Base-by-base conservation (phyloP, 2,329 filamentous ascomycete species). In the Aspergillus hiratsukae region DNA sequence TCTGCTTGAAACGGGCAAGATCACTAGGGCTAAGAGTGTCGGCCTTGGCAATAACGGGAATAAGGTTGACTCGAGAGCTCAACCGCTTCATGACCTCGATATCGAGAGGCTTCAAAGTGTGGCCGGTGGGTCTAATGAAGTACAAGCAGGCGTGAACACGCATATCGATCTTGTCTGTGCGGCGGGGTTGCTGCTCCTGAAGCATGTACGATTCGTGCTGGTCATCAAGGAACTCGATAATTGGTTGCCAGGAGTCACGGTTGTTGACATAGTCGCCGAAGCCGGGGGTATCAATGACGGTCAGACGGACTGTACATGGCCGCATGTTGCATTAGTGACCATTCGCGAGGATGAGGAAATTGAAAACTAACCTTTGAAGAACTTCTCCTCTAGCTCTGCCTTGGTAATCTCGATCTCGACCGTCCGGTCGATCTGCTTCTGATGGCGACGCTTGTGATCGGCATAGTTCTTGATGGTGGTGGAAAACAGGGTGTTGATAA, bases 381-480 rank as follows among this genome's bases (percentile, higher is more conserved):
- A 99, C 83, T 99, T 99, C 88, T 99, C 94, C 81, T 99, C 94
- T 63, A 99, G 82, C 82, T 99, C 94, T 58, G 94, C 94, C 85
- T 99, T 99, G 77, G 94, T 99, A 75, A 99, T 99, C 79, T 99
- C 94, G 69, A 99, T 99, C 82, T 99, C 95, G 64, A 99, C 94
- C 10, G 94, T 99, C 86, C 97, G 97, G 82, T 99, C 94, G 67
- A 97, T 86, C 83, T 99, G 94, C 87, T 99, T 99, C 80, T 94
- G 90, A 79, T 99, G 94, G 74, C 94, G 90, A 79, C 91, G 90
- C 85, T 96, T 96, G 86, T 99, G 93, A 79, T 99, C 94, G 84
- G 94, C 94, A 78, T 99, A 99, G 85, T 97, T 99, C 85, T 99
- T 99, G 86, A 99, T 99, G 70, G 94, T 99, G 66, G 95, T 99